phyloP scores from a whole-genome alignment of 257 asterid species.

The Solanum chiquidenum region DNA sequence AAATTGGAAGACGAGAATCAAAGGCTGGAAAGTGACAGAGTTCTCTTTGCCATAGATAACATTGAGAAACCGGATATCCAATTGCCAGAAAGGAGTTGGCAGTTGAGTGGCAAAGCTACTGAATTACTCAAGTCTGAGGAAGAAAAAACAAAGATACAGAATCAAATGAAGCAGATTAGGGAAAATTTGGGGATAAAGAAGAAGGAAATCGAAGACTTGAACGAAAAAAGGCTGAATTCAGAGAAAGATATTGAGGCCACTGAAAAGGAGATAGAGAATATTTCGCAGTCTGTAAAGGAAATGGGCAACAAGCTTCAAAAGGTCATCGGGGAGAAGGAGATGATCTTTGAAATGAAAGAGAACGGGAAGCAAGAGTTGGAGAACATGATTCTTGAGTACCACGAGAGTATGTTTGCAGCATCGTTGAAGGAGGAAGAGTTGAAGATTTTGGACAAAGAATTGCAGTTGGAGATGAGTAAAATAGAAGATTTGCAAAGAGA shows the following conservation, averaged over 20 bases:
- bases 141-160: constrained; percentile 57
- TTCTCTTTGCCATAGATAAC: constrained; percentile 79
- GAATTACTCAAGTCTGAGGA: constrained; percentile 70
- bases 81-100: constrained; percentile 37
- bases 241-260: constrained; percentile 30
- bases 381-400: constrained; percentile 47
- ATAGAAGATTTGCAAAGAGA: constrained; percentile 27
- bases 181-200: constrained; percentile 35
- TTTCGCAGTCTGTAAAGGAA: constrained; percentile 24
- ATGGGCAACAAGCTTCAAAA: constrained; percentile 33
- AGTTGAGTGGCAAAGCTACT: constrained; percentile 58
- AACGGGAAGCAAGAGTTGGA: constrained; percentile 43
- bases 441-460: constrained; percentile 45
- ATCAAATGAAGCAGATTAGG: constrained; percentile 37
- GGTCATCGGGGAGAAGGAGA: constrained; percentile 42
- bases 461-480: constrained; percentile 16
- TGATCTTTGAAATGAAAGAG: constrained; percentile 40
- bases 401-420: constrained; percentile 45
- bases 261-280: constrained; percentile 36
- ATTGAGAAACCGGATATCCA: constrained; percentile 29
- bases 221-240: constrained; percentile 26
- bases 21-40: constrained; percentile 64
- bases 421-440: constrained; percentile 55
- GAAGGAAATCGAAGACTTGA: constrained; percentile 46
- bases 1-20: constrained; percentile 62